These are phyloP conservation scores for Mycena vitilis DNA, from an alignment of 768 basidiomycete species.

Conservation along the genomic window DNA sequence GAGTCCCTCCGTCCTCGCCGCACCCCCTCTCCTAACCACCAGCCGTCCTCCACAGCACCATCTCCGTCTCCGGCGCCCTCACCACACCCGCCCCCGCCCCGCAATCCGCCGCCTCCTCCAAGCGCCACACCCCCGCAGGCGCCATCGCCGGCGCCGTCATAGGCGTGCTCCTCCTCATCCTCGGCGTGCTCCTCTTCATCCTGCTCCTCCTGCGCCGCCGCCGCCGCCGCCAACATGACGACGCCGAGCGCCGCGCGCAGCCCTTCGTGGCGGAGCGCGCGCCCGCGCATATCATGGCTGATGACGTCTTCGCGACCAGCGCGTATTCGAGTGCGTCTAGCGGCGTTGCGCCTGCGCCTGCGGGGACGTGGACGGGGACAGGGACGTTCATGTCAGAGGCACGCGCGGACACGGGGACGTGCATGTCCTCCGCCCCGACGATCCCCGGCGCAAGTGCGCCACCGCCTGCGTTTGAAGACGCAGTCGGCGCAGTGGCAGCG, in stretches of 20 bases:
- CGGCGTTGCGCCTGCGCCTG: background rate
- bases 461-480: slow-evolving; percentile 1
- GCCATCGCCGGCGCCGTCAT: slow-evolving; percentile 42
- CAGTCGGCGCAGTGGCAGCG: background rate
- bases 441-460: background rate
- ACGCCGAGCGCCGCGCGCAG: slow-evolving; percentile 31
- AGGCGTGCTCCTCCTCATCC: slow-evolving; percentile 44
- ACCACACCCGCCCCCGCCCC: background rate
- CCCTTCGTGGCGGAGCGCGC: slow-evolving; percentile 33
- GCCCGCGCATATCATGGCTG: background rate
- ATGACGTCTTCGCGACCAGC: slow-evolving; percentile 18
- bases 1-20: background rate
- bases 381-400: no score
- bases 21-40: background rate
- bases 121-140: slow-evolving; percentile 1
- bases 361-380: background rate
- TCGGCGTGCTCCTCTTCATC: slow-evolving; percentile 28
- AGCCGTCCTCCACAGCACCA: background rate
- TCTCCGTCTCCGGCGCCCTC: background rate
- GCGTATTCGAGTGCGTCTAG: slow-evolving; percentile 17
- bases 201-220: slow-evolving; percentile 40
- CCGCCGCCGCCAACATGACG: slow-evolving; percentile 18
- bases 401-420: no score
- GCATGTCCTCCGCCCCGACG: no score
- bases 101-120: slow-evolving; percentile 14